Evolutionary conservation across 805 yeast genomes (phyloP).

Genomic region (Sugiyamaella americana): DNA sequence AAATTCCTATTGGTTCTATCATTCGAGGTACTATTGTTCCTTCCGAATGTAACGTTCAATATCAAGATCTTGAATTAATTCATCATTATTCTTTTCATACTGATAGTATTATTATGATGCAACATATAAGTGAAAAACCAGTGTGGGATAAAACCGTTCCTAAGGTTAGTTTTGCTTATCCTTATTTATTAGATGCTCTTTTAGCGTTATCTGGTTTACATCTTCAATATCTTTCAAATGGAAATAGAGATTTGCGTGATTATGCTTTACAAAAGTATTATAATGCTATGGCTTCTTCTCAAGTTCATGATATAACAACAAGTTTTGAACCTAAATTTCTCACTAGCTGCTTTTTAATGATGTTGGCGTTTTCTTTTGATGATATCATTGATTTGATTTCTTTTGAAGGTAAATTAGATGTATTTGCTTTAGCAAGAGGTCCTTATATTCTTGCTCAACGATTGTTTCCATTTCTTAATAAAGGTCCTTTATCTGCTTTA

Average conservation of each 20-base stretch:
- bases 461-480: background rate
- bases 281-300: constrained; percentile 9
- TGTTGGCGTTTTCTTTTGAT: constrained; percentile 16
- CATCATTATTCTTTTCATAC: constrained; percentile 14
- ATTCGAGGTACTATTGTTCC: constrained; percentile 10
- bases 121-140: constrained; percentile 6
- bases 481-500: constrained; percentile 4
- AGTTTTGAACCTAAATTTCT: constrained; percentile 13
- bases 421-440: constrained; percentile 8
- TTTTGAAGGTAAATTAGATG: background rate
- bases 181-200: constrained; percentile 13
- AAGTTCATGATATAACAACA: constrained; percentile 3
- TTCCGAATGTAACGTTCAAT: constrained; percentile 1
- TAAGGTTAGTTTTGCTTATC: constrained; percentile 7
- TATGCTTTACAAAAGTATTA: constrained; percentile 9
- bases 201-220: constrained; percentile 17
- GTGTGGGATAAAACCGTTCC: constrained; percentile 19
- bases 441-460: constrained; percentile 7
- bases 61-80: constrained; percentile 15
- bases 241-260: constrained; percentile 7
- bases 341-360: constrained; percentile 15
- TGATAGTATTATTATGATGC: constrained; percentile 13
- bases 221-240: constrained; percentile 8
- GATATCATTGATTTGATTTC: constrained; percentile 8
- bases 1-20: too few relatives aligned